phyloP scores from a whole-genome alignment of 2,329 filamentous ascomycete species.

The Diplodia intermedia region DNA sequence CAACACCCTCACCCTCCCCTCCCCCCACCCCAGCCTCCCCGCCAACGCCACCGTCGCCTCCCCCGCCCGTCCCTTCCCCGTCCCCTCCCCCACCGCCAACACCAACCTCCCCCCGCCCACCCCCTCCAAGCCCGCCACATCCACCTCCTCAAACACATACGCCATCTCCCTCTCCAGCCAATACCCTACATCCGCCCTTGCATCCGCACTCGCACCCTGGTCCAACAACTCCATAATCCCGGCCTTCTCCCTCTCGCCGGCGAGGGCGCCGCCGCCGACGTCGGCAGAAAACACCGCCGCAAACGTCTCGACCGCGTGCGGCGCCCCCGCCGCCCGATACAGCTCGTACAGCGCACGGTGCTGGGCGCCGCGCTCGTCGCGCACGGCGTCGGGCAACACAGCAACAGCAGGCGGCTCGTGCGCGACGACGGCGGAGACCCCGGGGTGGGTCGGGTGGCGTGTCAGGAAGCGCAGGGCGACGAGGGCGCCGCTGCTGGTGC shows the following conservation, averaged over 20 bases:
- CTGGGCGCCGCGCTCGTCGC: neutral
- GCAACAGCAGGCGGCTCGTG: neutral
- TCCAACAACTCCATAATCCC: neutral
- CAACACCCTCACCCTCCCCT: neutral
- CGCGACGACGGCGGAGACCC: neutral
- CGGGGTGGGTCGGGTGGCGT: neutral
- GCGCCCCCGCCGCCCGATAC: neutral
- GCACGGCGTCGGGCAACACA: neutral
- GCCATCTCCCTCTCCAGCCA: constrained; percentile 1
- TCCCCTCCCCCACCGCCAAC: neutral
- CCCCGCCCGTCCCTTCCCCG: neutral
- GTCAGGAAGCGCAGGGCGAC: neutral
- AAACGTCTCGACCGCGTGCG: neutral
- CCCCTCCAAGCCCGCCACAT: neutral
- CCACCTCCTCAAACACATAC: neutral
- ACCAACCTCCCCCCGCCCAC: neutral
- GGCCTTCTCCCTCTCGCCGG: neutral
- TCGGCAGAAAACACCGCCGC: neutral
- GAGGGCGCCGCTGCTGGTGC: constrained; percentile 2
- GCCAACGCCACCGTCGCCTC: neutral
- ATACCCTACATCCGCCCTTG: neutral
- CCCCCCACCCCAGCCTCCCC: neutral
- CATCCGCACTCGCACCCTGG: neutral
- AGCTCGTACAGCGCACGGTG: neutral
- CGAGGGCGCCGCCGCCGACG: too few species aligned